Evolutionary conservation across 2,329 filamentous ascomycete genomes (phyloP), one percentile per base, ranked within the genome.

Genomic region (Trichoderma asperellum): DNA sequence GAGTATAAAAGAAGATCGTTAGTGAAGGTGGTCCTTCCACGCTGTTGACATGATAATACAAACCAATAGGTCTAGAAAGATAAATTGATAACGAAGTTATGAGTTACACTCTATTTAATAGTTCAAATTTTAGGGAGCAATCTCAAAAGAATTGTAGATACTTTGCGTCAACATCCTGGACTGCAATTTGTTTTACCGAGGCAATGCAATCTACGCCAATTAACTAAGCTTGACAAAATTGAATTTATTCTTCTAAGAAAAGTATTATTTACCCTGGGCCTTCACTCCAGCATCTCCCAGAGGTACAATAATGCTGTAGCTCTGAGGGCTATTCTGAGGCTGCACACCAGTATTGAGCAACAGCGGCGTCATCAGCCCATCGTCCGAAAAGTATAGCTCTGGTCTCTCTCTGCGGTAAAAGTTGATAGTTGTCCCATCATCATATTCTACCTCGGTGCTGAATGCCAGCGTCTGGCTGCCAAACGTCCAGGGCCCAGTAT

Each of bases 271-370:
- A 24, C 53, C 59, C 53, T 73, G 72, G 4, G 59, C 68, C 37
- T 68, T 69, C 4, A 71, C 68, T 24, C 73, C 73, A 5, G 70
- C 72, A 29, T 74, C 70, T 8, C 75, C 75, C 7, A 76, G 60
- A 5, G 75, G 74, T 34, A 73, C 74, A 18, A 75, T 71, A 3
- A 75, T 58, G 2, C 73, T 74, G 11, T 74, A 76, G 27, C 73
- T 75, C 37, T 73, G 71, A 0, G 69, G 64, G 3, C 68, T 76
- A 47, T 76, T 53, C 79, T 43, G 75, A 69, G 81, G 79, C 69
- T 85, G 83, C 0, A 86, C 83, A 0, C 84, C 84, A 40, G 79
- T 85, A 1, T 81, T 75, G 70, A 86, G 61, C 65, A 84, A 84
- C 53, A 86, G 70, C 2, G 84, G 83, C 16, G 77, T 83, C 77